Base-by-base conservation (phyloP, 345 rosid genomes). In the Eucalyptus cloeziana region DNA sequence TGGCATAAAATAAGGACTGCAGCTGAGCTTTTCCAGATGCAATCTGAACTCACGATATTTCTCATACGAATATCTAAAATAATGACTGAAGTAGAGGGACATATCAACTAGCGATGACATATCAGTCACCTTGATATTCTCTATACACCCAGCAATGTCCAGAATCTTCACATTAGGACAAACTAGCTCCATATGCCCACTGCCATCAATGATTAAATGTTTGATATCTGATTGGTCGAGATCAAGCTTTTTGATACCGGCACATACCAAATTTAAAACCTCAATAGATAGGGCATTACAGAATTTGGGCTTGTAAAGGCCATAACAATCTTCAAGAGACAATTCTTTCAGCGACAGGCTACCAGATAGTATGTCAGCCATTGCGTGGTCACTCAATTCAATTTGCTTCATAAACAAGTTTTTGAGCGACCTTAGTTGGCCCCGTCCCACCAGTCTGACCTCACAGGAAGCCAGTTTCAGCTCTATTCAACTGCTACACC, bases 31-130 rank as follows among this genome's bases (percentile, higher is more conserved):
- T 30, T 30, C 71, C 33, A 62, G 33, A 13, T 2, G 71, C 33
- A 30, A 0, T 62, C 17, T 30, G 33, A 3, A 62, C 71, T 62
- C 33, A 30, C 5, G 1, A 7, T 62, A 30, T 62, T 30, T 1
- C 3, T 0, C 17, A 0, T 3, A 4, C 2, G 33, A 0, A 7
- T 4, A 62, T 4, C 3, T 6, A 30, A 13, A 30, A 62, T 62
- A 64, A 30, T 7, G 0, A 3, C 19, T 0, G 19, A 3, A 14
- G 37, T 0, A 64, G 37, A 64, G 5, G 37, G 37, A 64, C 0
- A 5, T 64, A 64, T 64, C 71, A 30, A 64, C 33, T 1, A 64
- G 37, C 1, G 3, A 7, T 30, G 19, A 14, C 71, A n/a, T 30
- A 0, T 30, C 9, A 4, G 71, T 64, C 71, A 7, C 37, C 71